Base-by-base conservation (phyloP, 1,284 basidiomycete species). In the Fomitopsis pinicola region DNA sequence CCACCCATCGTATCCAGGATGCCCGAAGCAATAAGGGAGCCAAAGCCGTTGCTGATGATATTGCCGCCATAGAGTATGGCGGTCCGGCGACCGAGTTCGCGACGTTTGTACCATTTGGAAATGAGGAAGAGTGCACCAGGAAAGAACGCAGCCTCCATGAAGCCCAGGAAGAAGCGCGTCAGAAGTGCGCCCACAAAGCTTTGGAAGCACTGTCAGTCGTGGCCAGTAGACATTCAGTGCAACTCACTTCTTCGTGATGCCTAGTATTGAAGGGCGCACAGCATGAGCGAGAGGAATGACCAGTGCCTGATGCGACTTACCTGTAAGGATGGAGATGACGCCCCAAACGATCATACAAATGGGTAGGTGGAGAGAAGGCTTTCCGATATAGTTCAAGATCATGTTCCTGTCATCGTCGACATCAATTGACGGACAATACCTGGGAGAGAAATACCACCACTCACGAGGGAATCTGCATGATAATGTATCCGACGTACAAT, bases 41-140 rank as follows among this genome's bases (percentile, higher is more conserved):
- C 91, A 70, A 94, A 94, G 1, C 91, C 92, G 75, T 93, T 95
- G 62, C 87, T 89, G 64, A 93, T 85, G 56, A 94, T 77, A 69
- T 80, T 85, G 7, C 91, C 91, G 66, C 84, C 87, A 62, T 84
- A 87, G 17, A 95, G 81, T 55, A 91, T 76, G 9, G 91, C 87
- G 35, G 87, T 92, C 60, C 93, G 80, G 53, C 88, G 73, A 46
- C 88, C 89, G 35, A 91, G 77, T 68, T 92, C 90, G 35, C 76
- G 80, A 14, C 81, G 77, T 58, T 83, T 89, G 72, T 86, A 91
- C 89, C 88, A 86, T 73, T 88, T 91, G 0, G 89, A 89, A 19
- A 91, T 75, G 30, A 89, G 76, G 73, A 84, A 85, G n/a, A 80
- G 72, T 5, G 76, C 72, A 28, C 88, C 89, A 56, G 90, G 89